Percentiles rank a stretch among this genome's conserved stretches.
phyloP scores from a whole-genome alignment of 169 alveolate species.

The Perkinsus olseni region DNA sequence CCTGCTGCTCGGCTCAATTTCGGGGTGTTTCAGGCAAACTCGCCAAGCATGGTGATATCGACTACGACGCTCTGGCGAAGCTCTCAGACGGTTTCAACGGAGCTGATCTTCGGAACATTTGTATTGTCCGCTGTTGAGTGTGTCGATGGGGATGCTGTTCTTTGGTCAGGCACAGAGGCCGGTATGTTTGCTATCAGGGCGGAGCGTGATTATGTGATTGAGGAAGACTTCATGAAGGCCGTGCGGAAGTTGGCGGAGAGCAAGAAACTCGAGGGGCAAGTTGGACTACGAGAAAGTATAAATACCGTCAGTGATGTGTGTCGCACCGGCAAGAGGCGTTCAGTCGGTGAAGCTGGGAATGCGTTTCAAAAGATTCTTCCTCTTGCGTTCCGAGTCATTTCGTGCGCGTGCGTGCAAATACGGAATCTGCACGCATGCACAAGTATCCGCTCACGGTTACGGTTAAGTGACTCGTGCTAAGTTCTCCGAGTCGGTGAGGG shows the following conservation, averaged over 20 bases:
- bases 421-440: background rate
- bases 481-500: no score
- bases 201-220: conserved; percentile 92
- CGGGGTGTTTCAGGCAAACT: conserved; percentile 42
- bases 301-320: background rate
- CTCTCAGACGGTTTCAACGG: conserved; percentile 96
- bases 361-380: no score
- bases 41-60: conserved; percentile 90
- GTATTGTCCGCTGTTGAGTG: conserved; percentile 55
- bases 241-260: conserved; percentile 91
- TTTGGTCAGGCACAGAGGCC: background rate
- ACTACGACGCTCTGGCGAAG: conserved; percentile 85
- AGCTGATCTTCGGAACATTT: conserved; percentile 97
- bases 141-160: background rate
- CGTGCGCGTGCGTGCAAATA: background rate
- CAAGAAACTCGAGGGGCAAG: conserved; percentile 91
- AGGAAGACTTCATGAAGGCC: conserved; percentile 96
- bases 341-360: no score
- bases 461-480: no score
- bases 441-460: background rate
- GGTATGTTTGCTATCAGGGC: conserved; percentile 97
- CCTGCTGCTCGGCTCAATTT: background rate
- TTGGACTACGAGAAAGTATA: conserved; percentile 79
- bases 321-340: background rate
- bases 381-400: conserved; percentile 34